Conservation (phyloP, 2,329 filamentous ascomycete genomes). For the Cladosporium sp. region DNA sequence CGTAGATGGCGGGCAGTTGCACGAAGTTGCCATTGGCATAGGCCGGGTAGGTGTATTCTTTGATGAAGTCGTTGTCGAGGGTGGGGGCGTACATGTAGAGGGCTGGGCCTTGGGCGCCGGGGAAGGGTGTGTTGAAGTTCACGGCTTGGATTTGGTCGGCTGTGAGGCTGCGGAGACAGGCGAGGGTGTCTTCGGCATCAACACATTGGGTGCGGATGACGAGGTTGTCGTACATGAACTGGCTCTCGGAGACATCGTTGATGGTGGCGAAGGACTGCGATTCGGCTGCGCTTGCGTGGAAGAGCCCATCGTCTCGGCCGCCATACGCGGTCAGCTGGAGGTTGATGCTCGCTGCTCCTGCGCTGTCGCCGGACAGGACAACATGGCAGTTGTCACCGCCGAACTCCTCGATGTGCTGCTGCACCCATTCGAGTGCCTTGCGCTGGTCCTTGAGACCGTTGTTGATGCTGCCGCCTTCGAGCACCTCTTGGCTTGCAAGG, state of each 20-base stretch:
- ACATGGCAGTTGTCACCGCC: conserved; percentile 70
- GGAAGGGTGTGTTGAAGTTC: conserved; percentile 51
- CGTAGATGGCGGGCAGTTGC: conserved; percentile 58
- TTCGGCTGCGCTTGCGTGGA: conserved; percentile 56
- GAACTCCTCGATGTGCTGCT: conserved; percentile 66
- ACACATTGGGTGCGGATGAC: conserved; percentile 53
- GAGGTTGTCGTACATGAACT: conserved; percentile 57
- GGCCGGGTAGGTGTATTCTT: conserved; percentile 52
- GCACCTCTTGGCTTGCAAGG: conserved; percentile 60
- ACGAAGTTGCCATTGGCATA: conserved; percentile 54
- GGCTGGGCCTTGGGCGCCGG: conserved; percentile 46
- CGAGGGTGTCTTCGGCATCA: conserved; percentile 44
- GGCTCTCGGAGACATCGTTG: conserved; percentile 50
- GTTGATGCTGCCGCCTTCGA: conserved; percentile 58
- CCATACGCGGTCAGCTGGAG: conserved; percentile 62
- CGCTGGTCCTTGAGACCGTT: conserved; percentile 71
- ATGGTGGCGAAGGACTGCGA: conserved; percentile 56
- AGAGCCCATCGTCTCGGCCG: conserved; percentile 51
- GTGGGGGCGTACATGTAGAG: conserved; percentile 56
- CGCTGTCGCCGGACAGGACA: conserved; percentile 68
- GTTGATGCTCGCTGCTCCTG: conserved; percentile 66
- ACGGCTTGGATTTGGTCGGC: conserved; percentile 47
- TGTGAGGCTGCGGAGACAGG: conserved; percentile 53
- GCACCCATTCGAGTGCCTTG: conserved; percentile 70
- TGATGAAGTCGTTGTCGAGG: conserved; percentile 55